Percentiles rank a stretch among this genome's conserved stretches.
These are phyloP conservation scores for Backusella luteola DNA, from an alignment of 192 early-diverging fungal genomes.

Conservation along the genomic window DNA sequence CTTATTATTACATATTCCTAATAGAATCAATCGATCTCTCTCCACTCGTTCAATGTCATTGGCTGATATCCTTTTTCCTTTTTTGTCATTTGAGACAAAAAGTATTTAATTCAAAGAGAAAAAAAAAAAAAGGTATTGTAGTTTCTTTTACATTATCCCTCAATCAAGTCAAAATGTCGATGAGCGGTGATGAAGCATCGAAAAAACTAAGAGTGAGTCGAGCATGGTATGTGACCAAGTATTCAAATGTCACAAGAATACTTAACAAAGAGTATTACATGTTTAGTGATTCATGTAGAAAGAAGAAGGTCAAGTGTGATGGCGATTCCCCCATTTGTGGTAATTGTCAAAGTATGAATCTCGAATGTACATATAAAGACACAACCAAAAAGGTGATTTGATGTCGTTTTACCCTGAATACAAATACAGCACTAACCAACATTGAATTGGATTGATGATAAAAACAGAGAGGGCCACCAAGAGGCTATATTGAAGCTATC, in stretches of 20 bases:
- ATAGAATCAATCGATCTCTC: neutral
- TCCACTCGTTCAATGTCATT: neutral
- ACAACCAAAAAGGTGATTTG: slow-evolving; percentile 40
- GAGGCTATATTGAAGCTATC: slow-evolving; percentile 83
- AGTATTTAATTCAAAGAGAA: neutral
- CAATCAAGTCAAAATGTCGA: slow-evolving; percentile 6
- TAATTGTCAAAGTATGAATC: slow-evolving; percentile 69
- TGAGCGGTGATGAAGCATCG: slow-evolving; percentile 7
- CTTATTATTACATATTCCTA: too few species aligned
- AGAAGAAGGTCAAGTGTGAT: slow-evolving; percentile 85
- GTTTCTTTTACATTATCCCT: neutral
- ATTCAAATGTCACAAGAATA: neutral
- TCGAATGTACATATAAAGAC: slow-evolving; percentile 67
- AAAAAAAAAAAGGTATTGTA: too few species aligned
- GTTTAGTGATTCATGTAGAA: slow-evolving; percentile 69
- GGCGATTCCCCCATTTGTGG: slow-evolving; percentile 65
- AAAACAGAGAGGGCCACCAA: slow-evolving; percentile 72
- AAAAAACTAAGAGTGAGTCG: slow-evolving; percentile 36
- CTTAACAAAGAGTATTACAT: neutral
- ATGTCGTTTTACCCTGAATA: neutral
- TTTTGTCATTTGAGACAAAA: neutral
- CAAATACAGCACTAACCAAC: slow-evolving; percentile 15
- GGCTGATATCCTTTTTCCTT: neutral
- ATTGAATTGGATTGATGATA: neutral
- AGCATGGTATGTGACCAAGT: slow-evolving; percentile 26